Base-by-base conservation (phyloP, 805 yeast genomes). In the Hanseniaspora occidentalis region DNA sequence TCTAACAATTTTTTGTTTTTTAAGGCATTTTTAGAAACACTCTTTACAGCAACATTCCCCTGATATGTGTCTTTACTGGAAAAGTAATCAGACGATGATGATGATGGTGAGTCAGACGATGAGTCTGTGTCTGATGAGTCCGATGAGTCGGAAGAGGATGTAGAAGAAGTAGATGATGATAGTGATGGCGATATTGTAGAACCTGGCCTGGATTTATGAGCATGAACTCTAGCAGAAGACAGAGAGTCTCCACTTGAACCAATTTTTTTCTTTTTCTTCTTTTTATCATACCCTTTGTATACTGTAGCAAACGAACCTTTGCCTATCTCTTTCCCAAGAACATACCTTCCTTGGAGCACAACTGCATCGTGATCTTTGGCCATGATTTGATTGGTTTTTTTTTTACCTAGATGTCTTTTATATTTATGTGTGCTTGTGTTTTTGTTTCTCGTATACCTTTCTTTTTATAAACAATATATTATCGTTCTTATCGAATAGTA, bases 251-350 rank as follows among this genome's bases (percentile, higher is more conserved):
- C n/a, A n/a, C n/a, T n/a, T n/a, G n/a, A n/a, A n/a, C n/a, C n/a
- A n/a, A n/a, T n/a, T n/a, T n/a, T n/a, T n/a, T n/a, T n/a, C n/a
- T n/a, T n/a, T 13, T 45, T 47, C 44, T 57, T 36, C 41, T 54
- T 55, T 35, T 64, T 58, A 51, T 79, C 68, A 43, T 71, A 67
- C 39, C 96, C 95, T 61, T 84, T 86, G 66, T 83, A 89, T 20
- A 92, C 98, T 46, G 79, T 81, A 51, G 98, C 98, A 65, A 92
- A 92, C 7, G 95, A 83, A 25, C 98, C 98, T 51, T 83, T 77
- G 19, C 98, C 98, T 40, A 92, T 89, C 58, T 86, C 94, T 29
- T 53, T 56, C 35, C 53, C 62, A 21, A 58, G 47, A 13, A 48
- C 40, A 39, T 57, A 58, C 35, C 48, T 51, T 18, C 52, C 59